These are phyloP conservation scores for Oryza meyeriana DNA, from an alignment of 176 grass and related monocot species.

Conservation along the genomic window DNA sequence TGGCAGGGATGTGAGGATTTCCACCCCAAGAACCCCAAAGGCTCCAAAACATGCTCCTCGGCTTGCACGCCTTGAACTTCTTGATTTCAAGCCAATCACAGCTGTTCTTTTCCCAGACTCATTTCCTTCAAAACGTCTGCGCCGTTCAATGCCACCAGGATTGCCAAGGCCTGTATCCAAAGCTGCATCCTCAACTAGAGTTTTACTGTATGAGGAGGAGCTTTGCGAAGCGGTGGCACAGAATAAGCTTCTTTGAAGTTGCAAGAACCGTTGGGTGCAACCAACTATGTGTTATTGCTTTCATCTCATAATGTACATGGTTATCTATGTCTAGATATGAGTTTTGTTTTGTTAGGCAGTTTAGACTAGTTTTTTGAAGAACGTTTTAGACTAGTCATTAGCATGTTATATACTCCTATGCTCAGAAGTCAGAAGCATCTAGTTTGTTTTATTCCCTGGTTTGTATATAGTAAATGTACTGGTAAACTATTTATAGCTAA, in stretches of 20 bases:
- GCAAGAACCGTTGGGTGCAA: neutral
- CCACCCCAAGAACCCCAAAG: constrained; percentile 65
- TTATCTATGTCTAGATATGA: constrained; percentile 28
- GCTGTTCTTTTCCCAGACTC: constrained; percentile 82
- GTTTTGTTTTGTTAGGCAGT: constrained; percentile 28
- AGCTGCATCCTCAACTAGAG: constrained; percentile 52
- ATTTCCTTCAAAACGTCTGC: constrained; percentile 38
- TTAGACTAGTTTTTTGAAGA: constrained; percentile 32
- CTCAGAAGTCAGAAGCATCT: neutral
- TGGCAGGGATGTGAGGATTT: constrained; percentile 42
- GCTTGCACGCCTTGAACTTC: constrained; percentile 45
- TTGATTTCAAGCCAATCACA: constrained; percentile 79
- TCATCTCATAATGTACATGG: constrained; percentile 32
- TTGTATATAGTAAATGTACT: constrained; percentile 39
- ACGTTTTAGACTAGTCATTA: constrained; percentile 26
- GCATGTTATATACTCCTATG: constrained; percentile 31
- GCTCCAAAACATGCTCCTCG: constrained; percentile 70
- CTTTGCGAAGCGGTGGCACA: constrained; percentile 87
- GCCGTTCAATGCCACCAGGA: constrained; percentile 53
- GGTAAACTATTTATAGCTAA: constrained; percentile 8
- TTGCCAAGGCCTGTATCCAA: constrained; percentile 69
- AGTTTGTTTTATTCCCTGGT: constrained; percentile 27
- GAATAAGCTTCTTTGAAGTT: constrained; percentile 90
- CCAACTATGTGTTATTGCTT: neutral
- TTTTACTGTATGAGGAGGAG: constrained; percentile 79